These are phyloP conservation scores for Capsella bursapastoris DNA, from an alignment of 345 rosid species.

Conservation along the genomic window DNA sequence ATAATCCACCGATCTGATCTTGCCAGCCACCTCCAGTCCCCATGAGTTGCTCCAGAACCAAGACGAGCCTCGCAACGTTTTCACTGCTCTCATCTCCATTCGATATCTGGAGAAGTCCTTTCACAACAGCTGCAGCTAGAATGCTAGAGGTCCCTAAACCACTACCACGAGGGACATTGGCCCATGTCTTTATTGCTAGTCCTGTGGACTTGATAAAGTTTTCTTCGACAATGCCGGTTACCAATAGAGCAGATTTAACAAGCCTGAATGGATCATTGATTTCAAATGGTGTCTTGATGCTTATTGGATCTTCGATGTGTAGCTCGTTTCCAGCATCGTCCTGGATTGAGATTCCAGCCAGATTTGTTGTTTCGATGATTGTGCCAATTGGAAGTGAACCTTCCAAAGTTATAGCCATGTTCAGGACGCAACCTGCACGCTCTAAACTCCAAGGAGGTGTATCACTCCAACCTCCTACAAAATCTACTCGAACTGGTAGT, in stretches of 20 bases:
- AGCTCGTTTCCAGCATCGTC: conserved; percentile 77
- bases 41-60: conserved; percentile 95
- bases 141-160: conserved; percentile 98
- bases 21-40: conserved; percentile 99
- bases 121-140: conserved; percentile 94
- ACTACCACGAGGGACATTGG: conserved; percentile 93
- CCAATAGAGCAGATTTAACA: conserved; percentile 86
- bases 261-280: conserved; percentile 74
- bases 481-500: conserved; percentile 92
- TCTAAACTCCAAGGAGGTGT: conserved; percentile 99
- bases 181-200: conserved; percentile 82
- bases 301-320: conserved; percentile 54
- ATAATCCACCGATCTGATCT: conserved; percentile 94
- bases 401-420: conserved; percentile 86
- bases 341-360: conserved; percentile 59
- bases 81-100: conserved; percentile 80
- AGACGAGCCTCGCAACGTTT: conserved; percentile 86
- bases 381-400: conserved; percentile 92
- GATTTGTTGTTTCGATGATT: conserved; percentile 65
- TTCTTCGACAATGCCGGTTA: conserved; percentile 67
- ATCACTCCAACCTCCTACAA: conserved; percentile 99
- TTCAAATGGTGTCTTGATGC: conserved; percentile 71
- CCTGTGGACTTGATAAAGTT: conserved; percentile 55
- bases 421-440: conserved; percentile 92
- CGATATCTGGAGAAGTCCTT: conserved; percentile 77